phyloP scores from a whole-genome alignment of 2,329 filamentous ascomycete species.

The Aspergillus carbonarius region DNA sequence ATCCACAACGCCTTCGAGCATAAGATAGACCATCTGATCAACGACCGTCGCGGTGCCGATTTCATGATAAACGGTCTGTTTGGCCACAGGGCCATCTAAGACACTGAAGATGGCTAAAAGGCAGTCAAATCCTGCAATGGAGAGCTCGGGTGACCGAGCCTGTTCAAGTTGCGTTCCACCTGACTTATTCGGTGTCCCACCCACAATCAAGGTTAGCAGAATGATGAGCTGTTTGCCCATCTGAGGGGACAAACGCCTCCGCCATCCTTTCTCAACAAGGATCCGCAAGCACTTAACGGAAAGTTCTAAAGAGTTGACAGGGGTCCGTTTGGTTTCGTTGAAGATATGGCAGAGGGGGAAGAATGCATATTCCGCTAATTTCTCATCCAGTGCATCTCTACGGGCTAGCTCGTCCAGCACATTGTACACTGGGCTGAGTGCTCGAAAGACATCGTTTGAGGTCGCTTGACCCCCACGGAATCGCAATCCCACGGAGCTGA shows the following conservation, averaged over 20 bases:
- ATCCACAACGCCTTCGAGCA: slow-evolving; percentile 71
- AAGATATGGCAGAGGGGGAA: slow-evolving; percentile 89
- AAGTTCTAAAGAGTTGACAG: slow-evolving; percentile 68
- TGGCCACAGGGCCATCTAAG: slow-evolving; percentile 51
- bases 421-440: slow-evolving; percentile 46
- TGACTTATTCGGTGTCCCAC: slow-evolving; percentile 63
- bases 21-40: slow-evolving; percentile 76
- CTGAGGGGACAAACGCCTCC: slow-evolving; percentile 64
- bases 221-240: slow-evolving; percentile 83
- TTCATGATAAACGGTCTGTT: slow-evolving; percentile 45
- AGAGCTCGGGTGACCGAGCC: slow-evolving; percentile 67
- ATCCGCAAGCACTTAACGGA: slow-evolving; percentile 72
- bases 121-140: slow-evolving; percentile 68
- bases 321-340: slow-evolving; percentile 69
- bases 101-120: slow-evolving; percentile 65
- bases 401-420: slow-evolving; percentile 41
- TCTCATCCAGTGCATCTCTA: slow-evolving; percentile 63
- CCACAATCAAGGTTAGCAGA: slow-evolving; percentile 76
- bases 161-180: slow-evolving; percentile 28
- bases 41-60: slow-evolving; percentile 69
- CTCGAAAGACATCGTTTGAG: slow-evolving; percentile 48
- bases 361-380: slow-evolving; percentile 90
- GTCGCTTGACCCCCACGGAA: slow-evolving; percentile 49
- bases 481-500: slow-evolving; percentile 55
- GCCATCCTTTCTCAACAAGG: slow-evolving; percentile 78